These are phyloP conservation scores for Blastomyces gilchristii DNA, from an alignment of 2,329 filamentous ascomycete species.

Conservation along the genomic window DNA sequence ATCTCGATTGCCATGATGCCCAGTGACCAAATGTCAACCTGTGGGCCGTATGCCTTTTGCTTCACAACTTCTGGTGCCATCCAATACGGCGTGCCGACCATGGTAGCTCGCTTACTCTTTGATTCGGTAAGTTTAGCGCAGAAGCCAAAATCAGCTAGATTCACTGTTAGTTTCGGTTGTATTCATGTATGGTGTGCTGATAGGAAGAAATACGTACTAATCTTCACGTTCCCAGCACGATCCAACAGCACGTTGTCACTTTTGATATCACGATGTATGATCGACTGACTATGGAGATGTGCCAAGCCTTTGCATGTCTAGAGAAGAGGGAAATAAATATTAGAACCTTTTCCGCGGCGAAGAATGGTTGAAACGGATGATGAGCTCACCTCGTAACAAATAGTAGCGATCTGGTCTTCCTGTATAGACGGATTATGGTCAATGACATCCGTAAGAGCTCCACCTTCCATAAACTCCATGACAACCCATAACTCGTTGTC, in stretches of 20 bases:
- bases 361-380: slow-evolving; percentile 29
- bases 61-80: slow-evolving; percentile 99
- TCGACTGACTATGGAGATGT: slow-evolving; percentile 89
- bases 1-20: slow-evolving; percentile 99
- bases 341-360: background rate
- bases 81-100: slow-evolving; percentile 99
- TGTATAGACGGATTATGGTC: slow-evolving; percentile 92
- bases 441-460: slow-evolving; percentile 94
- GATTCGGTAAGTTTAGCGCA: slow-evolving; percentile 96
- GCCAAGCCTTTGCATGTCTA: slow-evolving; percentile 93
- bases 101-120: slow-evolving; percentile 93
- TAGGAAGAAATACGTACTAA: slow-evolving; percentile 55
- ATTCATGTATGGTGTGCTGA: slow-evolving; percentile 14
- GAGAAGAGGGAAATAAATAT: slow-evolving; percentile 20
- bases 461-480: slow-evolving; percentile 99
- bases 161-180: slow-evolving; percentile 8
- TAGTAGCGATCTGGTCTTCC: slow-evolving; percentile 95
- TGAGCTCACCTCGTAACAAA: slow-evolving; percentile 75
- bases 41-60: slow-evolving; percentile 96
- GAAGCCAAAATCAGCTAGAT: slow-evolving; percentile 89
- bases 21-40: slow-evolving; percentile 97
- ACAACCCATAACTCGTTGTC: slow-evolving; percentile 97
- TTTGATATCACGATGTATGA: slow-evolving; percentile 99
- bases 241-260: slow-evolving; percentile 96
- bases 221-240: slow-evolving; percentile 91